These are phyloP conservation scores for Fragilaria crotonensis DNA, from an alignment of 108 stramenopile genomes.

Conservation along the genomic window DNA sequence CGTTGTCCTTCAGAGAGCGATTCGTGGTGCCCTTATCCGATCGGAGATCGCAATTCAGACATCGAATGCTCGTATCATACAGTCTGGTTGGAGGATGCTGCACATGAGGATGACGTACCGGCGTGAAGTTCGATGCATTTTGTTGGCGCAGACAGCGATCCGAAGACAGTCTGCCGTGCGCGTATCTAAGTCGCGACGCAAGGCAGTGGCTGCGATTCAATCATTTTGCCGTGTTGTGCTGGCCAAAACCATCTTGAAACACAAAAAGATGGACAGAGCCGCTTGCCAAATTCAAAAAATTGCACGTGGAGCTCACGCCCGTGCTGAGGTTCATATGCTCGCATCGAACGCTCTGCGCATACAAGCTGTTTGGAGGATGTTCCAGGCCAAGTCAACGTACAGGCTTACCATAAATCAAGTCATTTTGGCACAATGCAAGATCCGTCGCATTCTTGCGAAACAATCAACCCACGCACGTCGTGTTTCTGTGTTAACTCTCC, in stretches of 20 bases:
- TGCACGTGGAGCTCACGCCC: neutral
- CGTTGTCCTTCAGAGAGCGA: no score
- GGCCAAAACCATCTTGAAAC: neutral
- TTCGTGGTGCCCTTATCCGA: no score
- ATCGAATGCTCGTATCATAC: no score
- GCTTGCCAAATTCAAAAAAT: neutral
- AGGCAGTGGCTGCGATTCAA: neutral
- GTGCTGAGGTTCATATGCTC: neutral
- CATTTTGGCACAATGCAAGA: constrained; percentile 25
- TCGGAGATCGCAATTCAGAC: no score
- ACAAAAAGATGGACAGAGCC: neutral
- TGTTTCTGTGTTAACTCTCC: neutral
- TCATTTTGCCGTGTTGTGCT: neutral
- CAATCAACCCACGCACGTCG: neutral
- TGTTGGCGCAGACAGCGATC: no score
- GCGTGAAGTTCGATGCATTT: no score
- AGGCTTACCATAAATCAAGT: constrained; percentile 4
- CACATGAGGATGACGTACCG: no score
- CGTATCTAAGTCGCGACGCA: no score
- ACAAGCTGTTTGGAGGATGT: neutral
- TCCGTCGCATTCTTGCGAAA: constrained; percentile 24
- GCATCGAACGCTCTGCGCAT: neutral
- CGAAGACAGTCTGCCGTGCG: no score
- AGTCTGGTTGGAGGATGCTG: no score
- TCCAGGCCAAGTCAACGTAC: neutral